phyloP scores from a whole-genome alignment of 208 protist genomes.

The Trypanosoma avium region DNA sequence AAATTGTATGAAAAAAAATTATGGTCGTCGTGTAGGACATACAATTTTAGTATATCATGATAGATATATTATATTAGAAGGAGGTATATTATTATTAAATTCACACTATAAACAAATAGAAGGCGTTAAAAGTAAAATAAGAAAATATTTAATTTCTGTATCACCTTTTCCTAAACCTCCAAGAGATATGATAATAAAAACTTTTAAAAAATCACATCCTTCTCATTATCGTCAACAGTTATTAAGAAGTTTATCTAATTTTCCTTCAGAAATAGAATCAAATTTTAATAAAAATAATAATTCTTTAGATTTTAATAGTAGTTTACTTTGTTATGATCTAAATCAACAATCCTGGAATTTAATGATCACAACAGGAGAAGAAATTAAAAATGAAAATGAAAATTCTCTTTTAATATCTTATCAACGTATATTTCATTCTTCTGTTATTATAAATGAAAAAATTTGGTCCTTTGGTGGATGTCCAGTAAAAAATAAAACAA shows the following conservation, averaged over 20 bases:
- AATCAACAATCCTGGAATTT: constrained; percentile 7
- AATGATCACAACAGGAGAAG: neutral
- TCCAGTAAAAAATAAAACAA: neutral
- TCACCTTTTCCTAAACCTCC: too few relatives aligned
- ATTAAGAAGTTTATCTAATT: too few relatives aligned
- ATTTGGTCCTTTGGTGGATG: constrained; percentile 37
- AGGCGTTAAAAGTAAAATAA: too few relatives aligned
- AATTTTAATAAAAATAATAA: too few relatives aligned
- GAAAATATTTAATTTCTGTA: too few relatives aligned
- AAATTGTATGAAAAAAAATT: too few relatives aligned
- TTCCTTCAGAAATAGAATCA: too few relatives aligned
- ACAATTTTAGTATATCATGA: constrained; percentile 5
- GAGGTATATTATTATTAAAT: neutral
- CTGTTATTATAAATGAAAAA: constrained; percentile 23
- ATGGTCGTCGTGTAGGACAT: constrained; percentile 1
- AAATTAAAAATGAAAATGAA: neutral
- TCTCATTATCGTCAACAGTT: too few relatives aligned
- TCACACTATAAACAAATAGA: neutral
- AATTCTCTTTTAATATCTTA: too few relatives aligned
- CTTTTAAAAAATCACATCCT: too few relatives aligned
- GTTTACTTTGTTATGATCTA: constrained; percentile 6
- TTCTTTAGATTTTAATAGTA: too few relatives aligned
- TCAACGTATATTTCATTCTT: constrained; percentile 28
- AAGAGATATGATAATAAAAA: neutral
- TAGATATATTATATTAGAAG: constrained; percentile 1